Percentiles rank a stretch among this genome's conserved stretches.
Conservation (phyloP, 306 rosid genomes). For the Fragaria iinumae region DNA sequence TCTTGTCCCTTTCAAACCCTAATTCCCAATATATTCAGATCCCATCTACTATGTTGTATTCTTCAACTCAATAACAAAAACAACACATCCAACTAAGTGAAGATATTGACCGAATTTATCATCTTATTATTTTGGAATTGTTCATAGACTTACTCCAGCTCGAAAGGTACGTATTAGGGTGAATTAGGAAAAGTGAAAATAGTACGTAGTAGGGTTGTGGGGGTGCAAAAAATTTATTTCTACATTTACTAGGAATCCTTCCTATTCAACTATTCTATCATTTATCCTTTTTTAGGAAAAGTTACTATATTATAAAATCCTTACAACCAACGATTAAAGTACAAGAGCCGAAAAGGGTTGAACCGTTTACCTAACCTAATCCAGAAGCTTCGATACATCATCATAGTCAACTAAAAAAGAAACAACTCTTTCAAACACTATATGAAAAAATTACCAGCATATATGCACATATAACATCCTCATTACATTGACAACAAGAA, state of each 20-base stretch:
- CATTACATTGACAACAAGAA: too few species aligned
- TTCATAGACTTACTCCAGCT: neutral
- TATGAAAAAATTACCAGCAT: too few species aligned
- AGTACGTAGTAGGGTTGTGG: neutral
- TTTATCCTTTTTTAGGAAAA: too few species aligned
- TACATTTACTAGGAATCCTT: neutral
- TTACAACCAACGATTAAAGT: too few species aligned
- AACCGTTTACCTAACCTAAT: too few species aligned
- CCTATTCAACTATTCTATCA: neutral
- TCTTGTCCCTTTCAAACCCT: constrained; percentile 27
- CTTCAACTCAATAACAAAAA: constrained; percentile 4
- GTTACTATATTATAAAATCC: too few species aligned
- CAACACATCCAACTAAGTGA: neutral
- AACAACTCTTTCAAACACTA: too few species aligned
- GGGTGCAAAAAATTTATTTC: neutral
- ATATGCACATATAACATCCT: too few species aligned
- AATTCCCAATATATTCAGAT: constrained; percentile 6
- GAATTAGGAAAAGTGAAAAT: neutral
- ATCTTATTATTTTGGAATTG: neutral
- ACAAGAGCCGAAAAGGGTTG: too few species aligned
- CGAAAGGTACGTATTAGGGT: neutral
- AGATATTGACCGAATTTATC: neutral
- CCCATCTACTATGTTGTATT: constrained; percentile 11
- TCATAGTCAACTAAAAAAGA: too few species aligned
- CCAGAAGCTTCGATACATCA: too few species aligned